These are phyloP conservation scores for Ascochyta clinopodiicola DNA, from an alignment of 2,329 filamentous ascomycete genomes.

Conservation along the genomic window DNA sequence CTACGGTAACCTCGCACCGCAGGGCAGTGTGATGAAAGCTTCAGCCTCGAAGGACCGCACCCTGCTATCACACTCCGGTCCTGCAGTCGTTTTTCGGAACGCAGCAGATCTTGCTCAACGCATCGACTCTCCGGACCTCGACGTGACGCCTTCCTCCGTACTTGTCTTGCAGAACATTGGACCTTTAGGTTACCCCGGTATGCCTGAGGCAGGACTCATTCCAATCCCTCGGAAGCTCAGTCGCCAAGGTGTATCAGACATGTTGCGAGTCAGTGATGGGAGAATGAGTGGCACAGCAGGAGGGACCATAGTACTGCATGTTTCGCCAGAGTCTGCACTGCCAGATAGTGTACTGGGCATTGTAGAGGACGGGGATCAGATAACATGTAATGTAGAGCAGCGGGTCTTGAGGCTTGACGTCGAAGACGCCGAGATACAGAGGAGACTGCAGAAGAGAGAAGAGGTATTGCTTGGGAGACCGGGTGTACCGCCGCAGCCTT, in stretches of 20 bases:
- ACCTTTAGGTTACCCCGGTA: constrained; percentile 86
- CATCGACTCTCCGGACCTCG: constrained; percentile 71
- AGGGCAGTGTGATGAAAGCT: constrained; percentile 89
- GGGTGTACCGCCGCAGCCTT: constrained; percentile 3
- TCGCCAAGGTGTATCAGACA: constrained; percentile 57
- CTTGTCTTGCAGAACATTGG: constrained; percentile 89
- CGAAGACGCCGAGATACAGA: constrained; percentile 50
- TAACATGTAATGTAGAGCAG: constrained; percentile 54
- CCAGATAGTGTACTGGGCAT: constrained; percentile 58
- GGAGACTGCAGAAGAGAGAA: constrained; percentile 44
- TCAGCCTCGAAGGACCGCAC: constrained; percentile 81
- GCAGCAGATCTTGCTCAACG: constrained; percentile 77
- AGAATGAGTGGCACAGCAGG: constrained; percentile 64
- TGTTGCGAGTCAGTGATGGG: constrained; percentile 62
- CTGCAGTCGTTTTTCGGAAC: constrained; percentile 81
- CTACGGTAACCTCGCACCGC: constrained; percentile 82
- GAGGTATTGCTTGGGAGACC: constrained; percentile 32
- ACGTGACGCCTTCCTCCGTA: constrained; percentile 77
- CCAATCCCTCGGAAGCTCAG: constrained; percentile 75
- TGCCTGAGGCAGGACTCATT: constrained; percentile 87
- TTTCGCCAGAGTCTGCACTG: constrained; percentile 60
- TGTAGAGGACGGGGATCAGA: constrained; percentile 56
- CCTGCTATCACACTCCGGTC: constrained; percentile 74
- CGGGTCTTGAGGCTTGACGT: constrained; percentile 53
- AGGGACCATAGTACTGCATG: constrained; percentile 61